Evolutionary conservation across 257 asterid species (phyloP), one percentile per base, ranked within the genome.

Genomic region (Anisodus acutangulus): DNA sequence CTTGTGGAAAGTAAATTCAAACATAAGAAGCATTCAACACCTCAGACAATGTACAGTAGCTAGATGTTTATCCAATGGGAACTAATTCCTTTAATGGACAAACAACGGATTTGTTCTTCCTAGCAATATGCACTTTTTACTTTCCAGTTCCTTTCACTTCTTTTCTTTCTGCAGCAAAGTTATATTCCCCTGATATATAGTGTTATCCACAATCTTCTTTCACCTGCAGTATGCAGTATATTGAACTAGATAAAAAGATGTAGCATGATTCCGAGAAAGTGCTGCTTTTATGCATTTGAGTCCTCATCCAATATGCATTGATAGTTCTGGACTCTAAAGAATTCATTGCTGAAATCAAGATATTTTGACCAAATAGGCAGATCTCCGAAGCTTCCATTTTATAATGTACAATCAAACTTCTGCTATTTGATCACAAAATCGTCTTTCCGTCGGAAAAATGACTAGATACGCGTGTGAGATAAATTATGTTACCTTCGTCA

Each of bases 1-100:
- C n/a, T 45, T 71, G 37, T 10, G 39, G 79, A 71, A 43, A 43
- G 57, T 43, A 71, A 43, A 71, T 9, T 71, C 79, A 43, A 71
- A 31, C 37, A 71, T 43, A 4, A 0, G 5, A 70, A 17, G 79
- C 9, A 4, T 70, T 41, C 43, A 16, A 17, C 35, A 43, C 79
- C 5, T 0, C 57, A 17, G 79, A 70, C 79, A 43, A 71, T 41
- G 67, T n/a, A 41, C 55, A 70, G 3, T 70, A 43, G 79, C 43
- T 8, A 54, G 16, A 54, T 12, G 59, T 12, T 54, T 54, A 5
- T 5, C 17, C 59, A 12, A 3, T 54, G 59, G 17, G 17, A 54
- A 12, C 6, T 54, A 54, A 12, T 54, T 6, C 59, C 59, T 6
- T 12, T 54, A 54, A 12, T 12, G 55, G 53, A 31, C 49, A 67